These are phyloP conservation scores for Lanmaoa pseudosensibilis DNA, from an alignment of 768 basidiomycete species.

Conservation along the genomic window DNA sequence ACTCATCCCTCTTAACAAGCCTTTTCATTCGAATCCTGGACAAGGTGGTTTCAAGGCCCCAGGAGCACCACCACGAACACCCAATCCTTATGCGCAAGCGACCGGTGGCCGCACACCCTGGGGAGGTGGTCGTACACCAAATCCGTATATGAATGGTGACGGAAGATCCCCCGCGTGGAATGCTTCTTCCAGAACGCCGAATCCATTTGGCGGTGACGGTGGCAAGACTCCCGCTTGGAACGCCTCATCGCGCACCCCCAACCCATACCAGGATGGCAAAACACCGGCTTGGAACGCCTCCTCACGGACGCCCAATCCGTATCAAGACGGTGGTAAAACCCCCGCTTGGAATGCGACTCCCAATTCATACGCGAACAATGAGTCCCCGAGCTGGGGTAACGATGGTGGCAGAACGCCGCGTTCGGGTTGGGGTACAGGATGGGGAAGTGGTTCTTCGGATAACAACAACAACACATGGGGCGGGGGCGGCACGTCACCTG, in stretches of 20 bases:
- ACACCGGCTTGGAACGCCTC: constrained; percentile 54
- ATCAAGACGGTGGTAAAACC: constrained; percentile 27
- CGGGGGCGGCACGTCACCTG: constrained; percentile 33
- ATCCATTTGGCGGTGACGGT: constrained; percentile 58
- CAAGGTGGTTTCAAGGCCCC: constrained; percentile 34
- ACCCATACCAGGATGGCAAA: constrained; percentile 48
- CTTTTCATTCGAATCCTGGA: constrained; percentile 21
- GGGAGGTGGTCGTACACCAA: constrained; percentile 57
- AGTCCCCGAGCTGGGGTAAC: constrained; percentile 29
- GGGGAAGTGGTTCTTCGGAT: constrained; percentile 21
- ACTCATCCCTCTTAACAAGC: constrained; percentile 50
- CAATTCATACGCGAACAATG: constrained; percentile 43
- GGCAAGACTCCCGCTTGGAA: constrained; percentile 70
- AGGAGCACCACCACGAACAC: constrained; percentile 43
- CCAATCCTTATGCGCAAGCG: constrained; percentile 47
- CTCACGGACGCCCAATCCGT: constrained; percentile 57
- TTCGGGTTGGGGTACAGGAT: constrained; percentile 38
- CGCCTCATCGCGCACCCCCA: constrained; percentile 52
- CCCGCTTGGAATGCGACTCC: constrained; percentile 41
- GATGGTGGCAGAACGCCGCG: constrained; percentile 53
- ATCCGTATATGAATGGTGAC: constrained; percentile 59
- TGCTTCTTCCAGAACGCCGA: constrained; percentile 65
- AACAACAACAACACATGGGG: constrained; percentile 29
- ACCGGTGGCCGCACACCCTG: constrained; percentile 38
- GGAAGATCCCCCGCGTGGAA: constrained; percentile 66